Percentiles rank a stretch among this genome's conserved stretches.
These are phyloP conservation scores for Crithidia fasciculata DNA, from an alignment of 208 protist species.

Conservation along the genomic window DNA sequence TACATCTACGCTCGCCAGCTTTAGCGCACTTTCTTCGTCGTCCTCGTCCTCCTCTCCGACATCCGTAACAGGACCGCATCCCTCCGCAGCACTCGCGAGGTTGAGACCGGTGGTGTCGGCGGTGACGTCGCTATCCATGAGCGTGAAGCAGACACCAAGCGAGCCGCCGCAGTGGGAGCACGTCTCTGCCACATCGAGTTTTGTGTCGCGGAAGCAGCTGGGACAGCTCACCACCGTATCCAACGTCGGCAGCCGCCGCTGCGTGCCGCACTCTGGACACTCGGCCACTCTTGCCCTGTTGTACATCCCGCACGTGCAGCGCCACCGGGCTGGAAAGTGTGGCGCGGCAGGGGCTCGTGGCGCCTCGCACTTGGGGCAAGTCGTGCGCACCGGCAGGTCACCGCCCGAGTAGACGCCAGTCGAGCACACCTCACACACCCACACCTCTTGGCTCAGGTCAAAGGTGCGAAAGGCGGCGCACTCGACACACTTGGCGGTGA, in stretches of 20 bases:
- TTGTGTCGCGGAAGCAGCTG: constrained; percentile 61
- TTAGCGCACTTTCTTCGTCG: neutral
- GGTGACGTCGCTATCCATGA: constrained; percentile 4
- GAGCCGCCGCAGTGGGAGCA: constrained; percentile 62
- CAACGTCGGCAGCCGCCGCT: constrained; percentile 46
- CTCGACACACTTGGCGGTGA: constrained; percentile 36
- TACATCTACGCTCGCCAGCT: no score
- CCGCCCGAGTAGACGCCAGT: constrained; percentile 65
- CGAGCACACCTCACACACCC: constrained; percentile 84
- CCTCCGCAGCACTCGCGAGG: neutral
- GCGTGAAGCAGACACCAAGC: constrained; percentile 11
- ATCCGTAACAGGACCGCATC: neutral
- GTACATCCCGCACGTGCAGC: constrained; percentile 59
- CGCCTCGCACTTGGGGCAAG: constrained; percentile 64
- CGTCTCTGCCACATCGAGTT: constrained; percentile 50
- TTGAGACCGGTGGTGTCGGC: neutral
- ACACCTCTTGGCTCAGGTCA: constrained; percentile 61
- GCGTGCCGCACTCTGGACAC: constrained; percentile 69
- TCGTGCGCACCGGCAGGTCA: constrained; percentile 44
- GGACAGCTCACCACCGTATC: constrained; percentile 47
- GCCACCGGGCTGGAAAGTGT: constrained; percentile 66
- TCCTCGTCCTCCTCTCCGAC: neutral
- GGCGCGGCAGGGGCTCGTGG: constrained; percentile 32
- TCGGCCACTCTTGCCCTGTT: constrained; percentile 32
- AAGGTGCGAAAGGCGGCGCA: constrained; percentile 52